Conservation (phyloP, 495 filamentous ascomycete genomes). For the Thermothielavioides terrestris region DNA sequence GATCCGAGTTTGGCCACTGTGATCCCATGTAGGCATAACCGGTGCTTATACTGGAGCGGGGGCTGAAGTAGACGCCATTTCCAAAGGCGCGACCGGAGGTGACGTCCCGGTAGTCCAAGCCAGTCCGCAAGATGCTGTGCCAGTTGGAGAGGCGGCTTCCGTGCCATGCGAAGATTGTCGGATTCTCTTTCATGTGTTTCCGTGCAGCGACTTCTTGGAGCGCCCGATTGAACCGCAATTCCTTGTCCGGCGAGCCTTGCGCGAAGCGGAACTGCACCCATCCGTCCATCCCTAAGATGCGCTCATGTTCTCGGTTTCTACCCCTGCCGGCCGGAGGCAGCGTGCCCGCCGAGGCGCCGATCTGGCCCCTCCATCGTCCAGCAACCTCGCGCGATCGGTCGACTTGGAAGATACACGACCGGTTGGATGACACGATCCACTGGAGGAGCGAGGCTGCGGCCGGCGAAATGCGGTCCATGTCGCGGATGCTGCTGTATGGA, state of each 20-base stretch:
- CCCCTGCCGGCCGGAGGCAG: conserved; percentile 10
- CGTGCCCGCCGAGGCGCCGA: no score
- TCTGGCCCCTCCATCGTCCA: neutral
- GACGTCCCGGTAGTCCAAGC: conserved; percentile 60
- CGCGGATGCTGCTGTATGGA: conserved; percentile 38
- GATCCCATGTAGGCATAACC: conserved; percentile 36
- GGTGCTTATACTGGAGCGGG: conserved; percentile 47
- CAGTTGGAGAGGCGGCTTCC: conserved; percentile 72
- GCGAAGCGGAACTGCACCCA: conserved; percentile 81
- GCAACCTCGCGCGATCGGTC: conserved; percentile 8
- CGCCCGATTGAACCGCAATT: conserved; percentile 64
- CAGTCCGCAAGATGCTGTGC: conserved; percentile 83
- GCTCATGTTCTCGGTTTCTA: conserved; percentile 32
- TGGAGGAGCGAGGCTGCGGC: conserved; percentile 61
- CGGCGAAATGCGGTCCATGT: conserved; percentile 58
- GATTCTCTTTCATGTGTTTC: conserved; percentile 35
- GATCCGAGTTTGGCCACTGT: conserved; percentile 56
- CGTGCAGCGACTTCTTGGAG: conserved; percentile 42
- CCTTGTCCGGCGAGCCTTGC: conserved; percentile 86
- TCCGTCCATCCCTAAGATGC: conserved; percentile 54
- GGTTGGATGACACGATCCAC: conserved; percentile 89
- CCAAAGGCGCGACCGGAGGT: conserved; percentile 63
- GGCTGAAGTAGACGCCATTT: conserved; percentile 74
- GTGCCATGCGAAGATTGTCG: conserved; percentile 78
- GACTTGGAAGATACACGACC: conserved; percentile 70